A percentile compares a stretch with the other conserved stretches of the same genome.
phyloP scores from a whole-genome alignment of 768 basidiomycete species.

The Udeniomyces megalosporus region DNA sequence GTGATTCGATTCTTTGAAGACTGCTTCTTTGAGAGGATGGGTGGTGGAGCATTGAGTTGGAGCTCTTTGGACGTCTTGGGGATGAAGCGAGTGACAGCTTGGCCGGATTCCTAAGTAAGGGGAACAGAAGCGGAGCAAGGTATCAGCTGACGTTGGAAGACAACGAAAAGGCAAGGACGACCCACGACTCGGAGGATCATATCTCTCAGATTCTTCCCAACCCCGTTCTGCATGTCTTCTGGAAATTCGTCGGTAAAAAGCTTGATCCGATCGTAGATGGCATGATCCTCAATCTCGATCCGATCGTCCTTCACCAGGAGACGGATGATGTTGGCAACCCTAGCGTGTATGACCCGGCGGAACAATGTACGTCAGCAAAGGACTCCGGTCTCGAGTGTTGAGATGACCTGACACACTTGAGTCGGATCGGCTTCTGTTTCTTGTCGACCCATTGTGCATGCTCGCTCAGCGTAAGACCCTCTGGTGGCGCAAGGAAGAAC shows the following conservation, averaged over 20 bases:
- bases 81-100: too few species aligned
- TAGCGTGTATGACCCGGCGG: conserved; percentile 25
- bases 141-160: too few species aligned
- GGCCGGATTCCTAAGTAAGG: background rate
- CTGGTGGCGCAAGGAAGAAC: conserved; percentile 61
- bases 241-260: conserved; percentile 27
- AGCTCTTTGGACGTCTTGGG: too few species aligned
- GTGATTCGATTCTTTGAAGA: conserved; percentile 38
- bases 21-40: conserved; percentile 51
- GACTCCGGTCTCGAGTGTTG: background rate
- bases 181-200: background rate
- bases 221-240: conserved; percentile 64
- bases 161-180: too few species aligned
- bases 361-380: background rate
- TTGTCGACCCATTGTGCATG: conserved; percentile 60
- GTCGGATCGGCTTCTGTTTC: conserved; percentile 74
- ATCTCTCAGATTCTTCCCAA: conserved; percentile 15
- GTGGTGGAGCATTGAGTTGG: conserved; percentile 35
- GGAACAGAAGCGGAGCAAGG: too few species aligned
- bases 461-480: conserved; percentile 45
- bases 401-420: conserved; percentile 49
- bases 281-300: conserved; percentile 54
- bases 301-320: conserved; percentile 71
- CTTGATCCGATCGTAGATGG: conserved; percentile 35
- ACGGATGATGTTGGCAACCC: conserved; percentile 80